Evolutionary conservation across 202 grass and related monocot species (phyloP).

Genomic region (Setaria italica): DNA sequence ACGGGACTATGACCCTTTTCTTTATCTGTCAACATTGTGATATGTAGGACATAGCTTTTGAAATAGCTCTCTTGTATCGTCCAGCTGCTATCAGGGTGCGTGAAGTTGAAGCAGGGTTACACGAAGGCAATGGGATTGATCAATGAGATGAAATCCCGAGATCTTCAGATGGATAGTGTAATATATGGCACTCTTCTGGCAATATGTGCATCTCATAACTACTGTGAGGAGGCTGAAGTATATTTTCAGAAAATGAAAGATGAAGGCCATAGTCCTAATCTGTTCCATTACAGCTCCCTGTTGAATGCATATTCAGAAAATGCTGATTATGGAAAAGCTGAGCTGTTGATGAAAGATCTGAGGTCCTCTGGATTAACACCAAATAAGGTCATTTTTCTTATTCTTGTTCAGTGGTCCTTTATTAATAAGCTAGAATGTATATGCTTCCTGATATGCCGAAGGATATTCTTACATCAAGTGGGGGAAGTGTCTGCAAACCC

Average conservation of each 20-base stretch:
- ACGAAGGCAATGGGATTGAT: constrained; percentile 77
- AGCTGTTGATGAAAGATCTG: constrained; percentile 83
- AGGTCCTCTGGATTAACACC: constrained; percentile 74
- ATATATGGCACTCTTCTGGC: constrained; percentile 90
- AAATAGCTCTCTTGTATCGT: constrained; percentile 31
- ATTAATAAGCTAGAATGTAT: constrained; percentile 28
- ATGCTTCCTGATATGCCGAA: background rate
- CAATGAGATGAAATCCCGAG: constrained; percentile 61
- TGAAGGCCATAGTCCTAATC: constrained; percentile 83
- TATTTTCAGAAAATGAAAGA: constrained; percentile 94
- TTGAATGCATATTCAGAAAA: constrained; percentile 86
- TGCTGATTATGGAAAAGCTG: constrained; percentile 75
- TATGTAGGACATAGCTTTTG: constrained; percentile 11
- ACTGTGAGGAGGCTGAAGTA: constrained; percentile 74
- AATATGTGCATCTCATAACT: constrained; percentile 87
- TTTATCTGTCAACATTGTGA: constrained; percentile 16
- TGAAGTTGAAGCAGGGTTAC: constrained; percentile 78
- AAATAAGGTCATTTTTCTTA: constrained; percentile 75
- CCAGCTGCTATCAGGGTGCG: constrained; percentile 90
- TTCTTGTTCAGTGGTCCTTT: constrained; percentile 32
- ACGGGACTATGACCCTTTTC: constrained; percentile 45
- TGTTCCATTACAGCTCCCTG: constrained; percentile 95
- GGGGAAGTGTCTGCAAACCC: background rate
- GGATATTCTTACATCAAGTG: constrained; percentile 27
- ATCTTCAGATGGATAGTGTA: constrained; percentile 85